A percentile compares a stretch with the other conserved stretches of the same genome.
These are phyloP conservation scores for Hypericum androsaemum DNA, from an alignment of 345 rosid genomes.

Conservation along the genomic window DNA sequence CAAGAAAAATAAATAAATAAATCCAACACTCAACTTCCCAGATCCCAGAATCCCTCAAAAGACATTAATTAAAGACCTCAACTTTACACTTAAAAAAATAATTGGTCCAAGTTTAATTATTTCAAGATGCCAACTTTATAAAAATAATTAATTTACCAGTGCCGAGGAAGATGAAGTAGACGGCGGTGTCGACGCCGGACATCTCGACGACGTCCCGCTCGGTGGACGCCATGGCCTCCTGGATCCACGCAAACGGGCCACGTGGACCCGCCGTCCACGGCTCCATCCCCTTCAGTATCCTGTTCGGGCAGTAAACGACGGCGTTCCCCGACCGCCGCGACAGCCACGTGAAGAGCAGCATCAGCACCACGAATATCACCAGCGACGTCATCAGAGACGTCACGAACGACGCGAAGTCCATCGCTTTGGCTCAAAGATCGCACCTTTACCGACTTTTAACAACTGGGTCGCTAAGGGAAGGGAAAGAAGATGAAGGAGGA, in stretches of 20 bases:
- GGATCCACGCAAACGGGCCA: constrained; percentile 69
- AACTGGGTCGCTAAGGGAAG: too few species aligned
- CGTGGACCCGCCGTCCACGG: constrained; percentile 34
- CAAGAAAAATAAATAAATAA: too few species aligned
- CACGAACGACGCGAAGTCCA: constrained; percentile 72
- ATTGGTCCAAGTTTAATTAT: too few species aligned
- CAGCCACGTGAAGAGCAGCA: constrained; percentile 63
- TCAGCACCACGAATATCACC: constrained; percentile 48
- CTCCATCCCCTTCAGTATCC: constrained; percentile 68
- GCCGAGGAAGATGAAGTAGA: constrained; percentile 79
- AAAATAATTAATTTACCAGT: constrained; percentile 57
- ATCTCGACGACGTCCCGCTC: constrained; percentile 58
- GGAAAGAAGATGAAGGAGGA: too few species aligned
- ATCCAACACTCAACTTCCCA: too few species aligned
- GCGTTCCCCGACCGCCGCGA: constrained; percentile 52
- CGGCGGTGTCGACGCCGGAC: constrained; percentile 89
- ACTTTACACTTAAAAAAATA: too few species aligned
- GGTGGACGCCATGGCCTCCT: constrained; percentile 50
- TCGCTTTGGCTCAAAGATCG: constrained; percentile 8
- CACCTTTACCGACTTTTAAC: too few species aligned
- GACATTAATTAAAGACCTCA: too few species aligned
- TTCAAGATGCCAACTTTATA: too few species aligned
- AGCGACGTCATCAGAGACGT: constrained; percentile 76
- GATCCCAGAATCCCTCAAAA: too few species aligned
- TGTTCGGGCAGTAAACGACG: constrained; percentile 66